Conservation (phyloP, 164 flowering plant genomes). For the Macadamia integrifolia region DNA sequence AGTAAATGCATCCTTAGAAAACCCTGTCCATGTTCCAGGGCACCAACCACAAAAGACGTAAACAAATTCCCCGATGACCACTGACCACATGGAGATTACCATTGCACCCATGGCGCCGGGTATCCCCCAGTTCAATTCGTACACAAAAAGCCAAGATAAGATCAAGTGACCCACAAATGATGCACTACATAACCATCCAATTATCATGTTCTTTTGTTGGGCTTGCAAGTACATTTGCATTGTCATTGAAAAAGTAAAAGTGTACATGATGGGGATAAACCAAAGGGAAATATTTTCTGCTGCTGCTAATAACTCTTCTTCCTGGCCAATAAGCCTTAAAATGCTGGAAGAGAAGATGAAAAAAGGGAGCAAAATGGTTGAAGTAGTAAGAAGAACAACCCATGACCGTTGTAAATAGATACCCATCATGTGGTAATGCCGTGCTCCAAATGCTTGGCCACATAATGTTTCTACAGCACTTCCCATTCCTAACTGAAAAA, state of each 20-base stretch:
- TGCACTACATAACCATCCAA: conserved; percentile 23
- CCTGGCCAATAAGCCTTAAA: conserved; percentile 22
- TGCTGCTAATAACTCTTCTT: conserved; percentile 18
- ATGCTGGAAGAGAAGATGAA: conserved; percentile 22
- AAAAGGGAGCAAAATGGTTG: conserved; percentile 19
- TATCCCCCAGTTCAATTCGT: conserved; percentile 22
- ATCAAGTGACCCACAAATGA: conserved; percentile 30
- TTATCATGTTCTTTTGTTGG: conserved; percentile 38
- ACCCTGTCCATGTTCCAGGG: conserved; percentile 31
- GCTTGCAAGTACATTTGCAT: conserved; percentile 42
- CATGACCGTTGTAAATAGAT: conserved; percentile 26
- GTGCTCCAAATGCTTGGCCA: conserved; percentile 41
- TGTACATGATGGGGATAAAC: conserved; percentile 35
- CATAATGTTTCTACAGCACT: conserved; percentile 33
- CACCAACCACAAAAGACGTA: conserved; percentile 35
- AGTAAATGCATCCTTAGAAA: conserved; percentile 21
- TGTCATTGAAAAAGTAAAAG: conserved; percentile 20
- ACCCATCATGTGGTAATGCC: conserved; percentile 22
- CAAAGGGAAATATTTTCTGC: conserved; percentile 32
- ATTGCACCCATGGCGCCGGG: conserved; percentile 37
- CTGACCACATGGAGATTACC: conserved; percentile 25
- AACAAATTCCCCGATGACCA: conserved; percentile 20
- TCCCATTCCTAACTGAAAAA: conserved; percentile 20
- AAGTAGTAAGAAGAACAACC: conserved; percentile 15
- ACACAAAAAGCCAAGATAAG: conserved; percentile 37